phyloP scores from a whole-genome alignment of 108 stramenopile species.

The Skeletonema potamos region DNA sequence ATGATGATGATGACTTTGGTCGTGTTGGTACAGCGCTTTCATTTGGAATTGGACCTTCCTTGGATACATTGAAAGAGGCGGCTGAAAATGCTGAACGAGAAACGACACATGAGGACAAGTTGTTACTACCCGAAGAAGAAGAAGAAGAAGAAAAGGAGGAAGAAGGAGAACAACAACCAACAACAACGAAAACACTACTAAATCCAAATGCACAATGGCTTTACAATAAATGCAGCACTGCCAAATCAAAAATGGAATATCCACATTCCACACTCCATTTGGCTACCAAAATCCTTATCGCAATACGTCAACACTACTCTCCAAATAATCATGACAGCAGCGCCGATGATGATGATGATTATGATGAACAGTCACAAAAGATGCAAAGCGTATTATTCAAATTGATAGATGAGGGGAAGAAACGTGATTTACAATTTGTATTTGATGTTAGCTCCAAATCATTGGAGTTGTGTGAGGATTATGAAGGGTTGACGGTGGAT shows the following conservation, averaged over 20 bases:
- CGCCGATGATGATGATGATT: neutral
- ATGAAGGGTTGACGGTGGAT: slow-evolving; percentile 63
- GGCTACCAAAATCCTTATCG: neutral
- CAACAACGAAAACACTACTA: neutral
- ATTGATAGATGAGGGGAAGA: neutral
- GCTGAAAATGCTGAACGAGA: neutral
- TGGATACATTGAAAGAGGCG: neutral
- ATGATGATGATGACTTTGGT: neutral
- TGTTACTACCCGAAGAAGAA: too few relatives aligned
- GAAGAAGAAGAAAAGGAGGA: neutral
- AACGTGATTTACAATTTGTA: slow-evolving; percentile 16
- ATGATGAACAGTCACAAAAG: neutral
- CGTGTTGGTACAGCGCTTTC: neutral
- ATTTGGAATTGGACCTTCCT: neutral
- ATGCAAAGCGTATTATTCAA: neutral
- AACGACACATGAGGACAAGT: neutral
- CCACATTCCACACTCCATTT: slow-evolving; percentile 14
- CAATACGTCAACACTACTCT: neutral
- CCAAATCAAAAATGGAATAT: slow-evolving; percentile 16
- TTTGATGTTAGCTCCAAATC: slow-evolving; percentile 54
- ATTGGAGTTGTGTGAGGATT: neutral
- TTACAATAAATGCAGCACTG: slow-evolving; percentile 3
- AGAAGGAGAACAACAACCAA: neutral
- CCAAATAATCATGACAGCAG: neutral
- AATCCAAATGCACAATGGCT: slow-evolving; percentile 19